Conservation (phyloP, 2,329 filamentous ascomycete genomes). For the Colletotrichum melonis region DNA sequence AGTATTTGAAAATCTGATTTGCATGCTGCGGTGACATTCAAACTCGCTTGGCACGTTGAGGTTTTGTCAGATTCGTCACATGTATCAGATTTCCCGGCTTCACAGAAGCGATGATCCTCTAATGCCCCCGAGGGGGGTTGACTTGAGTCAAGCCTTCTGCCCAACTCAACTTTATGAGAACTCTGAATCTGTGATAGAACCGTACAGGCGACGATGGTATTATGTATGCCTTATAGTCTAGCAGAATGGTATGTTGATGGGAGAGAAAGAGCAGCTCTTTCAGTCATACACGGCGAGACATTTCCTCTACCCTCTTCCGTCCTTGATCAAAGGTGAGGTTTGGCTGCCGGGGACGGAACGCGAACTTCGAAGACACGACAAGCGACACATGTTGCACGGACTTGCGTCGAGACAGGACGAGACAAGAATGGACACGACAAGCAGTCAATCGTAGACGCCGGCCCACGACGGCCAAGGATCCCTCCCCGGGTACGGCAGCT, state of each 20-base stretch:
- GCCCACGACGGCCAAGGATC: neutral
- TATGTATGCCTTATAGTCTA: neutral
- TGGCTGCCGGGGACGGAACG: neutral
- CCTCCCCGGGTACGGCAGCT: neutral
- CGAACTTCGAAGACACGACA: too few species aligned
- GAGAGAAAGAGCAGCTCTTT: neutral
- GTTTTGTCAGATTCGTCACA: conserved; percentile 6
- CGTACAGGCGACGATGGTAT: neutral
- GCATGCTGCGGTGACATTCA: neutral
- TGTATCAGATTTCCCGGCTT: neutral
- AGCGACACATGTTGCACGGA: neutral
- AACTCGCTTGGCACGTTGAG: neutral
- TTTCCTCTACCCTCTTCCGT: neutral
- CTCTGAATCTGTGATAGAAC: neutral
- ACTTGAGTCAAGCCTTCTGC: neutral
- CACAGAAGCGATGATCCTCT: neutral
- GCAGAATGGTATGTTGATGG: neutral
- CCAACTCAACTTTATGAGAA: neutral
- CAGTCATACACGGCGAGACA: neutral
- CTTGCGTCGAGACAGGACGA: neutral
- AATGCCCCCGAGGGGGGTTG: neutral
- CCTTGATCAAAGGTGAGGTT: too few species aligned
- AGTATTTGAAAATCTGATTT: neutral
- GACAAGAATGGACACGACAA: neutral
- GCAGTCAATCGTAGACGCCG: neutral